A percentile compares a stretch with the other conserved stretches of the same genome.
These are phyloP conservation scores for Batrachochytrium dendrobatidis DNA, from an alignment of 371 early-diverging fungal genomes.

Conservation along the genomic window DNA sequence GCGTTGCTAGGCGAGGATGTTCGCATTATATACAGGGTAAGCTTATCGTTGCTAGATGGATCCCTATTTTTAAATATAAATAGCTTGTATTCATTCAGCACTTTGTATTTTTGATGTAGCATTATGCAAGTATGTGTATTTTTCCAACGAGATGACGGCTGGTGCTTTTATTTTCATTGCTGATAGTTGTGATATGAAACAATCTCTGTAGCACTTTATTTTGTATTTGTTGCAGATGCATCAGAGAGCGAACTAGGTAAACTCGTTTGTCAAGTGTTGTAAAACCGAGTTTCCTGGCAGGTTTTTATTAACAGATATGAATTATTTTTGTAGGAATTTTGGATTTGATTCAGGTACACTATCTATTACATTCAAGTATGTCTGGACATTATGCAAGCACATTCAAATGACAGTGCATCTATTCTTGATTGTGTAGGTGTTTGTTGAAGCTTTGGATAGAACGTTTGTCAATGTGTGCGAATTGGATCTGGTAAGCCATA, in stretches of 20 bases:
- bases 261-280: too few species aligned
- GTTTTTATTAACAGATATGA: too few species aligned
- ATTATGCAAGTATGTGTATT: constrained; percentile 39
- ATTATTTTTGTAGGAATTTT: constrained; percentile 47
- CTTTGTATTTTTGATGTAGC: constrained; percentile 15
- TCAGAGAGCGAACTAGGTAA: constrained; percentile 87
- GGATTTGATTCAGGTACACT: constrained; percentile 78
- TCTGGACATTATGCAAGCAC: background rate
- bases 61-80: background rate
- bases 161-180: background rate
- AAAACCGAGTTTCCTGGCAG: too few species aligned
- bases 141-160: background rate
- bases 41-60: background rate
- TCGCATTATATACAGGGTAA: constrained; percentile 78
- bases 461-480: constrained; percentile 96
- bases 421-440: constrained; percentile 62
- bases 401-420: background rate
- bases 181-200: too few species aligned
- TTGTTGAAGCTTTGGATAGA: constrained; percentile 89
- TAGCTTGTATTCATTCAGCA: background rate
- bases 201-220: constrained; percentile 73
- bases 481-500: constrained; percentile 59
- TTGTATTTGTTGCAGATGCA: constrained; percentile 92
- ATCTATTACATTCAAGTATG: constrained; percentile 8
- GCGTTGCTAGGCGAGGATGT: constrained; percentile 77